phyloP scores from a whole-genome alignment of 139 green algal genomes.

The Chlorella vulgaris region DNA sequence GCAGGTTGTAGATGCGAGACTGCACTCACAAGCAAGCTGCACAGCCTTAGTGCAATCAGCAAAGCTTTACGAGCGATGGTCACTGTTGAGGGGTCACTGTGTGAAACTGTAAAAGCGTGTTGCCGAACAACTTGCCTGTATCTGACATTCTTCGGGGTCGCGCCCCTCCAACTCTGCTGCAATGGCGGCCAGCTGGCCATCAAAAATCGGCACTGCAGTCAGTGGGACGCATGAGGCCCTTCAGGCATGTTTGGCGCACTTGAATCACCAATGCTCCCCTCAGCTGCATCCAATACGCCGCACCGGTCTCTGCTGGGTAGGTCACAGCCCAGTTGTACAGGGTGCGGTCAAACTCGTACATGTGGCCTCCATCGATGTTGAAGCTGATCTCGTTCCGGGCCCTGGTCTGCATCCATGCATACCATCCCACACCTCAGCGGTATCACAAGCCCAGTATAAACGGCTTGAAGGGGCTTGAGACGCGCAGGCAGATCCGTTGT shows the following conservation, averaged over 20 bases:
- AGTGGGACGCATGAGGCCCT: background rate
- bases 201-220: constrained; percentile 48
- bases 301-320: constrained; percentile 77
- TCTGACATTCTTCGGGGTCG: constrained; percentile 38
- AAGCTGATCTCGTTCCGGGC: constrained; percentile 54
- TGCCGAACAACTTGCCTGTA: constrained; percentile 22
- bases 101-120: too few species aligned
- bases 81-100: too few species aligned
- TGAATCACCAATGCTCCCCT: too few species aligned
- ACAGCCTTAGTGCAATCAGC: too few species aligned
- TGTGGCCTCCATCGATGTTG: constrained; percentile 88
- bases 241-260: too few species aligned
- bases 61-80: too few species aligned
- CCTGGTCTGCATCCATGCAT: constrained; percentile 28
- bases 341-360: constrained; percentile 66
- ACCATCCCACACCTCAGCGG: background rate
- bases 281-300: background rate
- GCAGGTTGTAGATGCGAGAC: constrained; percentile 91
- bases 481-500: too few species aligned
- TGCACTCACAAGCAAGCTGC: too few species aligned
- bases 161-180: constrained; percentile 36
- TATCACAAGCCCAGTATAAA: background rate
- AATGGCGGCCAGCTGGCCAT: constrained; percentile 47
- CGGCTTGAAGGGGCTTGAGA: background rate
- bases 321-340: constrained; percentile 84